phyloP scores from a whole-genome alignment of 2,329 filamentous ascomycete genomes.

The Fusarium sp. region DNA sequence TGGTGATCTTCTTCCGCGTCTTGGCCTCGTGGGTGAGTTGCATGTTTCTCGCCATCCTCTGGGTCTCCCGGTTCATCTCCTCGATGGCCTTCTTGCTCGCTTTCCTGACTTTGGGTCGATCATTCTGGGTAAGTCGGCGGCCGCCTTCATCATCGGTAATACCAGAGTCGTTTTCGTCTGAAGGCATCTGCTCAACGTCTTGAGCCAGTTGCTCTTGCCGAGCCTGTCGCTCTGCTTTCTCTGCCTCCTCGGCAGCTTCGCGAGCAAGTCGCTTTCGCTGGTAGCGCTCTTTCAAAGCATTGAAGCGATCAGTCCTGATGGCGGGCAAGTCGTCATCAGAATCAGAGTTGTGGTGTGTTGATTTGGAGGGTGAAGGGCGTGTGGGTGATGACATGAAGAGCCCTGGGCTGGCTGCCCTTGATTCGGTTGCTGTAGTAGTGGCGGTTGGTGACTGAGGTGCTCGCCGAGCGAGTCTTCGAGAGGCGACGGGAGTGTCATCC shows the following conservation, averaged over 20 bases:
- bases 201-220: constrained; percentile 55
- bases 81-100: constrained; percentile 95
- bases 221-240: constrained; percentile 61
- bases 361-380: constrained; percentile 52
- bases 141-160: constrained; percentile 75
- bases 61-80: constrained; percentile 95
- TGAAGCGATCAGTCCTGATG: constrained; percentile 73
- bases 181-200: constrained; percentile 55
- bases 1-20: constrained; percentile 92
- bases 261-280: constrained; percentile 78
- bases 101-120: constrained; percentile 79
- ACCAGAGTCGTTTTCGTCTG: constrained; percentile 62
- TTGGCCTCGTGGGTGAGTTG: constrained; percentile 91
- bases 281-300: constrained; percentile 81
- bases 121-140: constrained; percentile 77
- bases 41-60: constrained; percentile 90
- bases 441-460: constrained; percentile 53
- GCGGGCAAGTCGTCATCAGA: constrained; percentile 65
- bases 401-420: constrained; percentile 58
- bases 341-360: constrained; percentile 54
- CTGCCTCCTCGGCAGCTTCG: constrained; percentile 72
- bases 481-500: constrained; percentile 58
- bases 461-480: constrained; percentile 59
- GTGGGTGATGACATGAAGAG: constrained; percentile 72
- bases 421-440: constrained; percentile 31